Conservation (phyloP, 345 rosid genomes). For the Clausena lansium region DNA sequence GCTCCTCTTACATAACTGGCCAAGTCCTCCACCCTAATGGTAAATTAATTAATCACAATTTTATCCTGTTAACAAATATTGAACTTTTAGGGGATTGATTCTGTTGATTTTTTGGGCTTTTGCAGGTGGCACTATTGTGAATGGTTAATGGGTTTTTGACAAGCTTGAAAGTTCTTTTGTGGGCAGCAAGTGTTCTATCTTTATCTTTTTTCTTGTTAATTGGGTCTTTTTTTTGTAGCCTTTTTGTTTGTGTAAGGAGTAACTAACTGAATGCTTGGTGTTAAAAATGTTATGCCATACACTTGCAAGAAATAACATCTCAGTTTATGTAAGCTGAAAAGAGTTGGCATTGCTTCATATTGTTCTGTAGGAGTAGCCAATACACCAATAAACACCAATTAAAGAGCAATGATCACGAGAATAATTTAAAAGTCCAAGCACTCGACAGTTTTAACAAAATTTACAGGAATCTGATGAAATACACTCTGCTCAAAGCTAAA, state of each 20-base stretch:
- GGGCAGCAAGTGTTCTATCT: background rate
- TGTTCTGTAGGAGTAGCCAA: background rate
- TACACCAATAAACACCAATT: too few species aligned
- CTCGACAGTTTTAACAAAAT: background rate
- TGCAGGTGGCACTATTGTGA: constrained; percentile 50
- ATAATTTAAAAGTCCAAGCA: background rate
- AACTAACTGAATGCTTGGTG: background rate
- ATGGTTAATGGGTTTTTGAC: constrained; percentile 29
- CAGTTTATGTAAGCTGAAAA: background rate
- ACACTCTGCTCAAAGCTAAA: background rate
- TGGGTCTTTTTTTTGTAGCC: background rate
- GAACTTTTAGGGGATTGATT: background rate
- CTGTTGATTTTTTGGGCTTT: background rate
- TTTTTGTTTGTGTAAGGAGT: background rate
- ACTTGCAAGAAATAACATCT: background rate
- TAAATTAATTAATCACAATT: constrained; percentile 3
- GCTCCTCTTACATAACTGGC: constrained; percentile 81
- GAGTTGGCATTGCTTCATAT: background rate
- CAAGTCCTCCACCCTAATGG: constrained; percentile 85
- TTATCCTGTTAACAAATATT: background rate
- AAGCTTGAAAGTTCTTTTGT: background rate
- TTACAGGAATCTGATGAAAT: background rate
- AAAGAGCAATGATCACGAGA: too few species aligned
- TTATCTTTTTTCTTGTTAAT: background rate
- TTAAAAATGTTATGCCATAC: background rate